A percentile compares a stretch with the other conserved stretches of the same genome.
Conservation (phyloP, 1,284 basidiomycete genomes). For the Hemileia vastatrix region DNA sequence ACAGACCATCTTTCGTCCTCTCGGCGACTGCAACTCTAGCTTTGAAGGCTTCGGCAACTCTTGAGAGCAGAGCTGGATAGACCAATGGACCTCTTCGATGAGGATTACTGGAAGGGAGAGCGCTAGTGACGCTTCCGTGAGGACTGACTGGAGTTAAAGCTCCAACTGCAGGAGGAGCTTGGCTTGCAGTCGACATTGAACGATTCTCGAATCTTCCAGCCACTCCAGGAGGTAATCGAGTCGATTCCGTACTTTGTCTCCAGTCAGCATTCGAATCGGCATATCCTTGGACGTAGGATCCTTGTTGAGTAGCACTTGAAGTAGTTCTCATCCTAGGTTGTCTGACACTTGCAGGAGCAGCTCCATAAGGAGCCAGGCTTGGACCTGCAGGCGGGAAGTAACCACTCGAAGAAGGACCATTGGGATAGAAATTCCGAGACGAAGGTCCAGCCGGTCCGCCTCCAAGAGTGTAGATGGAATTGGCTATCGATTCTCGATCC, state of each 20-base stretch:
- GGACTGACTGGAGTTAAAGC: slow-evolving; percentile 24
- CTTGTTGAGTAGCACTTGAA: slow-evolving; percentile 34
- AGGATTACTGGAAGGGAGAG: not conserved
- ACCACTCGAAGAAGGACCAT: not conserved
- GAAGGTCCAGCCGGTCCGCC: slow-evolving; percentile 3
- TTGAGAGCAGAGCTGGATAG: slow-evolving; percentile 40
- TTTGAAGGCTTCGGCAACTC: slow-evolving; percentile 39
- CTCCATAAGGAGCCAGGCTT: not conserved
- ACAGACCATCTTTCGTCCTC: slow-evolving; percentile 38
- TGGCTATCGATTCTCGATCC: slow-evolving; percentile 33
- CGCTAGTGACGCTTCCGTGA: slow-evolving; percentile 25
- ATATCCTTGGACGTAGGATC: slow-evolving; percentile 28
- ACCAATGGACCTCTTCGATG: slow-evolving; percentile 24
- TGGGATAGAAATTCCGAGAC: slow-evolving; percentile 28
- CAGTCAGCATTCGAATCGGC: slow-evolving; percentile 21
- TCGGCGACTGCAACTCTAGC: slow-evolving; percentile 31
- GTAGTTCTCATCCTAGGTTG: slow-evolving; percentile 31
- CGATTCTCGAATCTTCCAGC: slow-evolving; percentile 26
- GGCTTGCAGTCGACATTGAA: slow-evolving; percentile 28
- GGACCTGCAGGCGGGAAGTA: not conserved
- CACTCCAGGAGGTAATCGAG: slow-evolving; percentile 9
- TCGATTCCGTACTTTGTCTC: slow-evolving; percentile 16
- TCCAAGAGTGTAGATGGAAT: slow-evolving; percentile 32
- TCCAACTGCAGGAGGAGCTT: slow-evolving; percentile 24
- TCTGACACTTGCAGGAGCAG: not conserved